A percentile compares a stretch with the other conserved stretches of the same genome.
These are phyloP conservation scores for Pseudogymnoascus sp. DNA, from an alignment of 2,329 filamentous ascomycete genomes.

Conservation along the genomic window DNA sequence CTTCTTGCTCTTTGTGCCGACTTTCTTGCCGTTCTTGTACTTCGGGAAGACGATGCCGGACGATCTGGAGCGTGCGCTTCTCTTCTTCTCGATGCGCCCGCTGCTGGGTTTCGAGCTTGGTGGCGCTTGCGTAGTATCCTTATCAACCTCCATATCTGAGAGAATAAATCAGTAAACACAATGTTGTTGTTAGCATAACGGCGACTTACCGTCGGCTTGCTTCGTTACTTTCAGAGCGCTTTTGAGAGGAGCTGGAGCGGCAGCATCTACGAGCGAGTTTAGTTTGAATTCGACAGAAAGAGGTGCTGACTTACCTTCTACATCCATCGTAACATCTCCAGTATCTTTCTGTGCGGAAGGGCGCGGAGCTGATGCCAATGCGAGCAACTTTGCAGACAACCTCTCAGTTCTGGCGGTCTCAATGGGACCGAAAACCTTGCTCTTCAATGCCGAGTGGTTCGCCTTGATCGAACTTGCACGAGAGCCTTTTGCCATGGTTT, in stretches of 20 bases:
- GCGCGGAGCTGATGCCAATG: constrained; percentile 70
- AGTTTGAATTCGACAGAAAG: neutral
- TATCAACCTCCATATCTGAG: constrained; percentile 53
- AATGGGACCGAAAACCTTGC: constrained; percentile 74
- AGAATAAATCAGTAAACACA: neutral
- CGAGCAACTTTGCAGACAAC: constrained; percentile 77
- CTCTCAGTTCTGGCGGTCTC: constrained; percentile 74
- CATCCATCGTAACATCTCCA: constrained; percentile 42
- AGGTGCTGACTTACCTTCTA: constrained; percentile 25
- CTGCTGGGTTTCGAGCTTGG: constrained; percentile 32
- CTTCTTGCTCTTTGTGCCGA: constrained; percentile 35
- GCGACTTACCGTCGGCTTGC: constrained; percentile 21
- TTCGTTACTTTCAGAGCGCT: constrained; percentile 16
- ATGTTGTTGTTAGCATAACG: neutral
- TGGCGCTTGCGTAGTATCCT: constrained; percentile 24
- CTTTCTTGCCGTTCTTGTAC: constrained; percentile 44
- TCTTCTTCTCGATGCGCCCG: constrained; percentile 51
- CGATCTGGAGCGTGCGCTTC: constrained; percentile 39
- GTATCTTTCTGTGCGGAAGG: constrained; percentile 42
- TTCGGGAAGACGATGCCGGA: constrained; percentile 53
- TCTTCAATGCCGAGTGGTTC: constrained; percentile 75
- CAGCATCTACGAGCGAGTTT: neutral
- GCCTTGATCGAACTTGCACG: constrained; percentile 72
- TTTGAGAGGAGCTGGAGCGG: constrained; percentile 10
- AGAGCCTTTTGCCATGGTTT: constrained; percentile 77